These are phyloP conservation scores for Fusarium camptoceras DNA, from an alignment of 2,329 filamentous ascomycete species.

Conservation along the genomic window DNA sequence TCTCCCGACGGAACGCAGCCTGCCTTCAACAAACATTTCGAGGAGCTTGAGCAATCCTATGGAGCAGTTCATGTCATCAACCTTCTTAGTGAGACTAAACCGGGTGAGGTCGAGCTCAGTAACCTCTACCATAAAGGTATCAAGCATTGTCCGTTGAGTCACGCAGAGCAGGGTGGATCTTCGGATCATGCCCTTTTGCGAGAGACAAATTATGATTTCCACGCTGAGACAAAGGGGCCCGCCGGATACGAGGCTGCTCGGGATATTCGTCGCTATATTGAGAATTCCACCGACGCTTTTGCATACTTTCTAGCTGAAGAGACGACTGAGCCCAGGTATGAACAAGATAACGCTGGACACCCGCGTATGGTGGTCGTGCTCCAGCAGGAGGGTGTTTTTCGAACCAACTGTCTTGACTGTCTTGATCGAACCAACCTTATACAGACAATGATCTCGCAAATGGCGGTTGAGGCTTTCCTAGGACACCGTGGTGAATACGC, in stretches of 20 bases:
- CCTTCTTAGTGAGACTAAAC: slow-evolving; percentile 89
- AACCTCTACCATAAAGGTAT: slow-evolving; percentile 83
- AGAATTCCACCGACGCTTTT: slow-evolving; percentile 84
- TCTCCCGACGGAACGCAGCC: slow-evolving; percentile 92
- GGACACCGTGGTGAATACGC: slow-evolving; percentile 76
- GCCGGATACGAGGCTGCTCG: slow-evolving; percentile 91
- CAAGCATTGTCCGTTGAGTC: slow-evolving; percentile 76
- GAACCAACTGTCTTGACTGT: slow-evolving; percentile 96
- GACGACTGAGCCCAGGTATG: slow-evolving; percentile 64
- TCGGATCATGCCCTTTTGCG: slow-evolving; percentile 79
- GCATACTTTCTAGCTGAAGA: slow-evolving; percentile 91
- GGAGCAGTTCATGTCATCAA: slow-evolving; percentile 94
- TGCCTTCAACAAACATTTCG: slow-evolving; percentile 95
- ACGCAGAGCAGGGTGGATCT: slow-evolving; percentile 64
- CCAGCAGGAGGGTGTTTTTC: slow-evolving; percentile 94
- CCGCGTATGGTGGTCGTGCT: slow-evolving; percentile 74
- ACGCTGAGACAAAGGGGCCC: slow-evolving; percentile 89
- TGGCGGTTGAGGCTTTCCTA: slow-evolving; percentile 90
- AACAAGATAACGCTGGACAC: slow-evolving; percentile 52
- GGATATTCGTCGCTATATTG: slow-evolving; percentile 82
- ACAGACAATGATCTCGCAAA: slow-evolving; percentile 93
- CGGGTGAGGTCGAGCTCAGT: slow-evolving; percentile 86
- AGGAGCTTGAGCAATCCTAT: slow-evolving; percentile 85
- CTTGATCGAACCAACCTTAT: slow-evolving; percentile 95
- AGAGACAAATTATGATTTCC: slow-evolving; percentile 94